phyloP scores from a whole-genome alignment of 2,329 filamentous ascomycete genomes.

The Paecilomyces niveus region DNA sequence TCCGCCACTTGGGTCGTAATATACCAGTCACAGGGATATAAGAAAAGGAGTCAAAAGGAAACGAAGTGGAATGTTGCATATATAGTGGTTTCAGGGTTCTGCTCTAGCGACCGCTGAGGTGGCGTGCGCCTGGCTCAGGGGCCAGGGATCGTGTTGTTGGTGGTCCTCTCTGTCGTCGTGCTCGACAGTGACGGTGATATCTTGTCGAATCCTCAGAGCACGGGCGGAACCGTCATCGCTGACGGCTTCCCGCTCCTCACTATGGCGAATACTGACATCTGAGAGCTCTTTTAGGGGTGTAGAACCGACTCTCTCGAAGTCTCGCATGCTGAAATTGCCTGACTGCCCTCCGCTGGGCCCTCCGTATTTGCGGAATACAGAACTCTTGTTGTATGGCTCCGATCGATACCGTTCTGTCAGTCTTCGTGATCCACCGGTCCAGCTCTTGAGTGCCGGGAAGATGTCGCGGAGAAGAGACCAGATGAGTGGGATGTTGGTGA shows the following conservation, averaged over 20 bases:
- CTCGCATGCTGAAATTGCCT: constrained; percentile 23
- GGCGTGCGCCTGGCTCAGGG: neutral
- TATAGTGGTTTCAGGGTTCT: neutral
- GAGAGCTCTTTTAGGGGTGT: constrained; percentile 18
- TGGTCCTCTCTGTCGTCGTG: constrained; percentile 3
- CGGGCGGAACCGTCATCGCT: constrained; percentile 32
- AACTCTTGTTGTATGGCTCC: constrained; percentile 2
- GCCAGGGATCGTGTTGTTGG: neutral
- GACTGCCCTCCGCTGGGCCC: constrained; percentile 18
- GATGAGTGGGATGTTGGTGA: constrained; percentile 46
- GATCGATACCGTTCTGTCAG: constrained; percentile 22
- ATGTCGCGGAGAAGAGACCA: constrained; percentile 46
- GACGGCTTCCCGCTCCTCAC: constrained; percentile 19
- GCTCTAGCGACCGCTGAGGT: neutral
- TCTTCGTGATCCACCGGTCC: constrained; percentile 31
- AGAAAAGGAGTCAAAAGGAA: neutral
- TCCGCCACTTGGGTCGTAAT: neutral
- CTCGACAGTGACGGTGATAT: constrained; percentile 28
- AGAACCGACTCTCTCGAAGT: constrained; percentile 16
- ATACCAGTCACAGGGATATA: neutral
- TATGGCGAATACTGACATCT: constrained; percentile 18
- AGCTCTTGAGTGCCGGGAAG: constrained; percentile 37
- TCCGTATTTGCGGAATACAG: constrained; percentile 17
- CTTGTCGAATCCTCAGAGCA: constrained; percentile 31
- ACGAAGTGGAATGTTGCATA: neutral